Evolutionary conservation across 176 grass and related monocot genomes (phyloP).

Genomic region (Musa itinerans): DNA sequence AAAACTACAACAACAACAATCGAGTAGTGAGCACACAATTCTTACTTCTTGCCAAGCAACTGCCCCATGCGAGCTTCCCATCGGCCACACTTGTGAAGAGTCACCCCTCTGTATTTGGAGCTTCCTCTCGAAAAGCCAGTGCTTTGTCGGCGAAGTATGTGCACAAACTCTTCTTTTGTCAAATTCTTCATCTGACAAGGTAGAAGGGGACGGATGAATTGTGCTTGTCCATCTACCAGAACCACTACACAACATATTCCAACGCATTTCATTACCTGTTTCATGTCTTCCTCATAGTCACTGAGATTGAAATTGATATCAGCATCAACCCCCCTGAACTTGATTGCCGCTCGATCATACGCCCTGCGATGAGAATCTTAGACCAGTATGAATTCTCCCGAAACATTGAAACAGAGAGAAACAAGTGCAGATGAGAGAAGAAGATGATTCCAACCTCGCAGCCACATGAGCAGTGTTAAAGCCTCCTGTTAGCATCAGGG

Average conservation of each 20-base stretch:
- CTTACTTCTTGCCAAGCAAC: constrained; percentile 99
- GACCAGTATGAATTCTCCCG: background rate
- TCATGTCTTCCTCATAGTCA: constrained; percentile 96
- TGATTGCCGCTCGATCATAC: constrained; percentile 91
- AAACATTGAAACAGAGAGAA: background rate
- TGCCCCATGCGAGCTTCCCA: constrained; percentile 99
- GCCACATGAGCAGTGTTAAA: constrained; percentile 96
- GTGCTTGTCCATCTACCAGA: background rate
- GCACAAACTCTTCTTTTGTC: constrained; percentile 96
- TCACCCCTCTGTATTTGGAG: constrained; percentile 95
- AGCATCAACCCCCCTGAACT: constrained; percentile 81
- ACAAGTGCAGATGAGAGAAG: background rate
- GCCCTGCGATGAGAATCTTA: constrained; percentile 40
- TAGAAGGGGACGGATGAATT: background rate
- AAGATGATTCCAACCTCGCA: constrained; percentile 49
- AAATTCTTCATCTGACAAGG: constrained; percentile 64
- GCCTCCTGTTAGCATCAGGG: constrained; percentile 39
- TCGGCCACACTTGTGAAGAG: constrained; percentile 96
- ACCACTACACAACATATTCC: background rate
- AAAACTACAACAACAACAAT: background rate
- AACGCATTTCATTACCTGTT: constrained; percentile 36
- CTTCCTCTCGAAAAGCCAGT: constrained; percentile 92
- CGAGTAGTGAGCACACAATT: background rate
- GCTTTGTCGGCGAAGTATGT: constrained; percentile 84
- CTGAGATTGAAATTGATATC: constrained; percentile 98